phyloP scores from a whole-genome alignment of 176 grass and related monocot genomes.

The Oryza meridionalis region DNA sequence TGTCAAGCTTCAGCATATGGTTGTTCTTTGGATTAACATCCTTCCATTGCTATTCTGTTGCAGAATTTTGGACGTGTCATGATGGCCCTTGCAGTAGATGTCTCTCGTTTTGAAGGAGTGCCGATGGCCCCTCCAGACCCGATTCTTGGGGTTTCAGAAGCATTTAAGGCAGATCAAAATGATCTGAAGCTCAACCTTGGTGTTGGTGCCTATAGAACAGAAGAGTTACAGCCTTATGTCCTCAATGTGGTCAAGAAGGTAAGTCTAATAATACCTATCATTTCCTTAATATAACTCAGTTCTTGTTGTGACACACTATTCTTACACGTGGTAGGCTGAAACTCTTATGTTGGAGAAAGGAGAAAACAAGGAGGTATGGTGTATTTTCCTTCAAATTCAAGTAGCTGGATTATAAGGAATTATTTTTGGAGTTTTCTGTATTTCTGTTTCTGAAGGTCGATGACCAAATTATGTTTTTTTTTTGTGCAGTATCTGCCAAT shows the following conservation, averaged over 20 bases:
- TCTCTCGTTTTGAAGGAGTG: constrained; percentile 89
- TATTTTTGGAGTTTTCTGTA: not conserved
- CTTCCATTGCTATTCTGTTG: constrained; percentile 15
- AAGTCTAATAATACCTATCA: not conserved
- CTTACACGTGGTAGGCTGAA: constrained; percentile 62
- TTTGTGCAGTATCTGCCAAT: constrained; percentile 92
- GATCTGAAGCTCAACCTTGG: constrained; percentile 94
- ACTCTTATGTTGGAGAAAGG: constrained; percentile 91
- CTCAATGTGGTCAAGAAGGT: constrained; percentile 97
- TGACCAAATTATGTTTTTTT: constrained; percentile 19
- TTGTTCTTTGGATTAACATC: constrained; percentile 29
- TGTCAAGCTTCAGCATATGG: not conserved
- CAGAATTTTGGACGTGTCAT: constrained; percentile 50
- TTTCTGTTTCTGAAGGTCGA: constrained; percentile 7
- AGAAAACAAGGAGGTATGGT: constrained; percentile 92
- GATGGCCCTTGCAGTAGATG: constrained; percentile 72
- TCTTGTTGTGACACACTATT: constrained; percentile 28
- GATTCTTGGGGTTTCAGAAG: constrained; percentile 94
- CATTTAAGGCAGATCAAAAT: constrained; percentile 84
- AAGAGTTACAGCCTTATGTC: constrained; percentile 84
- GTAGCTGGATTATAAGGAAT: constrained; percentile 6
- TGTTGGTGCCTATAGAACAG: constrained; percentile 96
- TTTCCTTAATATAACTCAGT: constrained; percentile 14
- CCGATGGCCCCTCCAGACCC: constrained; percentile 94
- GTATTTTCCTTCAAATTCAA: not conserved